phyloP scores from a whole-genome alignment of 2,329 filamentous ascomycete species.

The Cyphellophora europaea region DNA sequence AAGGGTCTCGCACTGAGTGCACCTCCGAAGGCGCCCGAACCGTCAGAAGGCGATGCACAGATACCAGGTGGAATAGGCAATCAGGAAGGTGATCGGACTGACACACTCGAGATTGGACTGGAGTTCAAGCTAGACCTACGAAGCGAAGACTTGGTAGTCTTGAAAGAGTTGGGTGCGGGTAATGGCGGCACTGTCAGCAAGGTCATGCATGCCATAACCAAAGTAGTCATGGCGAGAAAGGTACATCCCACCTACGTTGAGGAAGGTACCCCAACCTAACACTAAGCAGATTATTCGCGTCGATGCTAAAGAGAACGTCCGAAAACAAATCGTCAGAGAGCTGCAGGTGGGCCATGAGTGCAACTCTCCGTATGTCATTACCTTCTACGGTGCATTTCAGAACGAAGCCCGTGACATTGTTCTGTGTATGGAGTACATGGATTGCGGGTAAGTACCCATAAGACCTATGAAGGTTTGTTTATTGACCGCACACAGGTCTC shows the following conservation, averaged over 20 bases:
- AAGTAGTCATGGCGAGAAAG: slow-evolving; percentile 97
- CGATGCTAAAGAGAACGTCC: slow-evolving; percentile 93
- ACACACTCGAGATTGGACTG: slow-evolving; percentile 87
- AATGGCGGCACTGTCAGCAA: slow-evolving; percentile 99
- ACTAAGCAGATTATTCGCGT: slow-evolving; percentile 80
- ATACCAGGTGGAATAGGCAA: slow-evolving; percentile 51
- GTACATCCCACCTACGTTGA: slow-evolving; percentile 38
- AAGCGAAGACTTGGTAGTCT: slow-evolving; percentile 81
- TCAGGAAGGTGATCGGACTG: slow-evolving; percentile 49
- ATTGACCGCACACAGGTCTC: slow-evolving; percentile 50
- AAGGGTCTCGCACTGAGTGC: slow-evolving; percentile 87
- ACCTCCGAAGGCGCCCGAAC: slow-evolving; percentile 54
- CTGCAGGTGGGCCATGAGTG: slow-evolving; percentile 98
- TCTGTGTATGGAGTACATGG: slow-evolving; percentile 99
- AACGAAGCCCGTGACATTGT: slow-evolving; percentile 97
- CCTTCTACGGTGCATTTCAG: slow-evolving; percentile 93
- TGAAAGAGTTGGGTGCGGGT: slow-evolving; percentile 90
- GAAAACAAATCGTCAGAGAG: slow-evolving; percentile 93
- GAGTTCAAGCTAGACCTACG: slow-evolving; percentile 91
- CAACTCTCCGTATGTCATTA: slow-evolving; percentile 93
- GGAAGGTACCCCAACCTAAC: slow-evolving; percentile 4
- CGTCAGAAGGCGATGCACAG: slow-evolving; percentile 62
- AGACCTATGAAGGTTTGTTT: slow-evolving; percentile 9
- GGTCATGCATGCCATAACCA: slow-evolving; percentile 87
- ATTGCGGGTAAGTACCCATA: slow-evolving; percentile 72